These are phyloP conservation scores for Penicillium sp. DNA, from an alignment of 2,329 filamentous ascomycete species.

Conservation along the genomic window DNA sequence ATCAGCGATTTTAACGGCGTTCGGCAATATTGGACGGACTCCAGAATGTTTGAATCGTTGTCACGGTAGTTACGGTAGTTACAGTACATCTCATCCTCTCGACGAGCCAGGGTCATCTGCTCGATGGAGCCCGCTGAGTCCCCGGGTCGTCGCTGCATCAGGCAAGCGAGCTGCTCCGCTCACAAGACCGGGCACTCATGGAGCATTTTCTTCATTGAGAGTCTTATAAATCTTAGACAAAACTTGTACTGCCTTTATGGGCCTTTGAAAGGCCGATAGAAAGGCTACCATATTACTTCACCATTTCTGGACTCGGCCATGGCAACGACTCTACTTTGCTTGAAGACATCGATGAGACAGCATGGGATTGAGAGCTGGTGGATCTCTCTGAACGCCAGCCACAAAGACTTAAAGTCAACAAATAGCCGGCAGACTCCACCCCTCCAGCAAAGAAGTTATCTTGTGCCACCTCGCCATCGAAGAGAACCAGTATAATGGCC, in stretches of 20 bases:
- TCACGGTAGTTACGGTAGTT: too few relatives aligned
- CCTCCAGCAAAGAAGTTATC: background rate
- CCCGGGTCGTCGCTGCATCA: slow-evolving; percentile 12
- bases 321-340: background rate
- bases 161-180: slow-evolving; percentile 4
- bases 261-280: background rate
- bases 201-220: background rate
- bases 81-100: too few relatives aligned
- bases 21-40: background rate
- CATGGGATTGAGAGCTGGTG: background rate
- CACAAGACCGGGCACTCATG: too few relatives aligned
- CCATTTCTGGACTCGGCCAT: background rate
- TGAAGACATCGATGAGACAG: background rate
- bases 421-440: background rate
- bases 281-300: background rate
- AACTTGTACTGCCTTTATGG: too few relatives aligned
- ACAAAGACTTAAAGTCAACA: background rate
- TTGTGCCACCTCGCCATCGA: too few relatives aligned
- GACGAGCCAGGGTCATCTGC: background rate
- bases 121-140: slow-evolving; percentile 5
- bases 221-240: too few relatives aligned
- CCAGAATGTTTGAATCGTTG: too few relatives aligned
- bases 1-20: background rate
- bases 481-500: too few relatives aligned
- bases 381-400: background rate